phyloP scores from a whole-genome alignment of 148 eudicot genomes.

The Diospyros lotus region DNA sequence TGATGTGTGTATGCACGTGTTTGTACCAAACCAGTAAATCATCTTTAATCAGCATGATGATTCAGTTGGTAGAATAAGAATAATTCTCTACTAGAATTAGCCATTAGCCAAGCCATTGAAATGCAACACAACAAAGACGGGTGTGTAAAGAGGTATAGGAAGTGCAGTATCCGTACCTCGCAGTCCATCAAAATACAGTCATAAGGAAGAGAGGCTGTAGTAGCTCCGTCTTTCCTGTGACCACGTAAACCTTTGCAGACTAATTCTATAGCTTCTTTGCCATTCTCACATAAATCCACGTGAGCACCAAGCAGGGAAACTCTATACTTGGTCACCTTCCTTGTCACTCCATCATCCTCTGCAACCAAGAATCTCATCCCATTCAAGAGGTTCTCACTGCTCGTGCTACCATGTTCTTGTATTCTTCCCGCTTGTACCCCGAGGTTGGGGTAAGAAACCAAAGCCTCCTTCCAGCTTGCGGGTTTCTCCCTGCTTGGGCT shows the following conservation, averaged over 20 bases:
- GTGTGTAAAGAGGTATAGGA: background rate
- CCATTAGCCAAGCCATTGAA: background rate
- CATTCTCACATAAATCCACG: conserved; percentile 33
- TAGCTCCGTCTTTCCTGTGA: conserved; percentile 13
- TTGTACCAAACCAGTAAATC: too few species aligned
- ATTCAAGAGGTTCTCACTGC: conserved; percentile 21
- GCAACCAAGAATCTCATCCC: conserved; percentile 54
- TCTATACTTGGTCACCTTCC: conserved; percentile 15
- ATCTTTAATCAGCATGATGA: background rate
- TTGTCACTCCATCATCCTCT: conserved; percentile 32
- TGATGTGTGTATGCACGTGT: too few species aligned
- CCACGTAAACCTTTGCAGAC: conserved; percentile 34
- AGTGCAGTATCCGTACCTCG: conserved; percentile 29
- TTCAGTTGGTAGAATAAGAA: background rate
- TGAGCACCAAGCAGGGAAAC: conserved; percentile 36
- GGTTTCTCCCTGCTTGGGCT: conserved; percentile 12
- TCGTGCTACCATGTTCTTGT: conserved; percentile 5
- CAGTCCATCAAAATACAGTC: conserved; percentile 82
- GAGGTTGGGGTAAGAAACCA: background rate
- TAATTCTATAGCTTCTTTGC: conserved; percentile 41
- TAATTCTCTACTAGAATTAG: background rate
- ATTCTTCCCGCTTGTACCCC: conserved; percentile 7
- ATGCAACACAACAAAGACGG: background rate
- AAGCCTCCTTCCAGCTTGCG: conserved; percentile 5
- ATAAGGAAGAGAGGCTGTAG: conserved; percentile 34